Base-by-base conservation (phyloP, 2,329 filamentous ascomycete genomes). In the Colletotrichum tropicale region DNA sequence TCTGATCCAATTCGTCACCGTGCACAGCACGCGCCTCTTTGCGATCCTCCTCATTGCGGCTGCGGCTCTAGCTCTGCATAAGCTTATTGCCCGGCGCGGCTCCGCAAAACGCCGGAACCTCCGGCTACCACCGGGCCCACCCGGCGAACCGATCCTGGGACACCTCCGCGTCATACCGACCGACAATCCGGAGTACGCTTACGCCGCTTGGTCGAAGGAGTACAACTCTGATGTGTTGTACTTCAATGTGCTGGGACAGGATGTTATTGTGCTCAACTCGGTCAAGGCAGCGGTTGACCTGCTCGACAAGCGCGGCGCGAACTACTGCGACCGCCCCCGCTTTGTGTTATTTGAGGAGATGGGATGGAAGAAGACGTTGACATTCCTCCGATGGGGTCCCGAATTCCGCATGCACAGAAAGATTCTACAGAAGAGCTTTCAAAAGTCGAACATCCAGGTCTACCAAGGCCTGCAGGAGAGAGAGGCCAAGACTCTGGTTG, bases 161-260 rank as follows among this genome's bases (percentile, higher is more conserved):
- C 87, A 87, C 66, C 78, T 83, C 8, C 84, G 86, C 5, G 82
- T 90, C 70, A 83, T 87, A 13, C 88, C 83, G 0, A 78, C 79
- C 5, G 77, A 82, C 66, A 81, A 80, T 60, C 81, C 83, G 5
- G 82, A 83, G 36, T 80, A 81, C 61, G 78, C 79, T 7, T 84
- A 83, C 70, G 81, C 81, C 74, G 71, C 74, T 52, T 82, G 81
- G 81, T 81, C 80, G 2, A 74, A 79, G 15, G 74, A 83, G 94
- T 84, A 94, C 94, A 82, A 91, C 2, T 83, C 81, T 10, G 82
- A 83, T 67, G 71, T 83, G 3, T 80, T 83, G 15, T 78, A 81
- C 60, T 77, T 82, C 26, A 79, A 78, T 13, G 80, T 81, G 16
- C 70, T 84, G 5, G 82, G 82, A 16, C 82, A 84, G 28, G 80